These are phyloP conservation scores for Phyllosticta paracitricarpa DNA, from an alignment of 2,329 filamentous ascomycete genomes.

Conservation along the genomic window DNA sequence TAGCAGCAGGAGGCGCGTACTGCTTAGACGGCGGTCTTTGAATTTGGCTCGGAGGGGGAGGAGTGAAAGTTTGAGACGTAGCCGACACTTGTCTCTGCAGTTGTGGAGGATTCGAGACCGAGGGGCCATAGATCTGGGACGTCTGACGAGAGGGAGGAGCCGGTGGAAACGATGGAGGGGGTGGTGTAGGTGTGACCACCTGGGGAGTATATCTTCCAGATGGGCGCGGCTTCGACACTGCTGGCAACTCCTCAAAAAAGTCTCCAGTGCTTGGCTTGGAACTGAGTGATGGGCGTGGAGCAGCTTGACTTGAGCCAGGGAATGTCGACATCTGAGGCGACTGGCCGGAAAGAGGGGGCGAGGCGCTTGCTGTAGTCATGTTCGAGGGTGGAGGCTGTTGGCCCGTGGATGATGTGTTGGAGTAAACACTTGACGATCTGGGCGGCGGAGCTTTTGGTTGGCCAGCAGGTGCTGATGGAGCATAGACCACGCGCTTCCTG, in stretches of 20 bases:
- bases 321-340: constrained; percentile 21
- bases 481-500: constrained; percentile 31
- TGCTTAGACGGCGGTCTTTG: not conserved
- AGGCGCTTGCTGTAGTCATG: constrained; percentile 25
- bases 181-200: constrained; percentile 15
- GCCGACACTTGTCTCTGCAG: constrained; percentile 7
- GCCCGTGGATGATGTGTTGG: constrained; percentile 14
- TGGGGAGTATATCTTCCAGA: constrained; percentile 31
- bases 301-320: constrained; percentile 6
- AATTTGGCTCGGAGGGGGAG: not conserved
- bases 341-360: constrained; percentile 32
- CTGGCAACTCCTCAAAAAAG: constrained; percentile 41
- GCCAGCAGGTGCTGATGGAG: constrained; percentile 16
- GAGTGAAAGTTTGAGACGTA: not conserved
- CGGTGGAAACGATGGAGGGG: constrained; percentile 11
- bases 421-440: constrained; percentile 52
- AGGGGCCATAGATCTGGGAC: constrained; percentile 3
- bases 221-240: constrained; percentile 32
- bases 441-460: constrained; percentile 42
- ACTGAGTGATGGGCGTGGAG: constrained; percentile 15
- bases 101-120: constrained; percentile 13
- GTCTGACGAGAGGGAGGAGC: not conserved
- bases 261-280: constrained; percentile 25
- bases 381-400: constrained; percentile 20
- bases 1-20: constrained; percentile 11